A percentile compares a stretch with the other conserved stretches of the same genome.
These are phyloP conservation scores for Leptographium galeiforme DNA, from an alignment of 2,329 filamentous ascomycete genomes.

Conservation along the genomic window DNA sequence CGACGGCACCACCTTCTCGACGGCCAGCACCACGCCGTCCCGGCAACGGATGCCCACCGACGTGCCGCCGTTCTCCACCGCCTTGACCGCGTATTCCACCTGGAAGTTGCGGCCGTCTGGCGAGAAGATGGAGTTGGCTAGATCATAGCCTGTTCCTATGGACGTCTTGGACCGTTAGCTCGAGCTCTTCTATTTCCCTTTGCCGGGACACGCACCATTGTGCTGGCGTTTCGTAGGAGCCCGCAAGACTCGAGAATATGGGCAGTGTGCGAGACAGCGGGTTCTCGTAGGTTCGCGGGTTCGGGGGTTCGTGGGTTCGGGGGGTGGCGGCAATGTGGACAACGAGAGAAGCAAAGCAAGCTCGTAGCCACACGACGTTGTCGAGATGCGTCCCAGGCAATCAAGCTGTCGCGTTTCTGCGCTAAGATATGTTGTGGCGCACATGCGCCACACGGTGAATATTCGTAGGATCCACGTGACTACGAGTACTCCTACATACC, in stretches of 20 bases:
- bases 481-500: too few species aligned
- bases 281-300: not conserved
- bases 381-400: not conserved
- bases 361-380: not conserved
- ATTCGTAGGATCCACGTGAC: not conserved
- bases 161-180: conserved; percentile 54
- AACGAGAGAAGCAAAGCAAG: not conserved
- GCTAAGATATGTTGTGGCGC: not conserved
- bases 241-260: not conserved
- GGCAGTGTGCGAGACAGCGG: not conserved
- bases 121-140: conserved; percentile 98
- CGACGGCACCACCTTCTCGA: conserved; percentile 92
- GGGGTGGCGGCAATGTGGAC: not conserved
- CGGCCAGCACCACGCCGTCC: conserved; percentile 87
- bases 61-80: conserved; percentile 94
- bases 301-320: not conserved
- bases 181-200: too few species aligned
- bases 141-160: conserved; percentile 98
- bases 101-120: conserved; percentile 98
- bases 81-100: conserved; percentile 97
- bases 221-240: not conserved
- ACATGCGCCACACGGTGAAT: not conserved
- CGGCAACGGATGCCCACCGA: conserved; percentile 94
- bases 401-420: not conserved
- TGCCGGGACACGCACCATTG: not conserved